phyloP scores from a whole-genome alignment of 2,329 filamentous ascomycete genomes.

The Aspergillus clavatus region DNA sequence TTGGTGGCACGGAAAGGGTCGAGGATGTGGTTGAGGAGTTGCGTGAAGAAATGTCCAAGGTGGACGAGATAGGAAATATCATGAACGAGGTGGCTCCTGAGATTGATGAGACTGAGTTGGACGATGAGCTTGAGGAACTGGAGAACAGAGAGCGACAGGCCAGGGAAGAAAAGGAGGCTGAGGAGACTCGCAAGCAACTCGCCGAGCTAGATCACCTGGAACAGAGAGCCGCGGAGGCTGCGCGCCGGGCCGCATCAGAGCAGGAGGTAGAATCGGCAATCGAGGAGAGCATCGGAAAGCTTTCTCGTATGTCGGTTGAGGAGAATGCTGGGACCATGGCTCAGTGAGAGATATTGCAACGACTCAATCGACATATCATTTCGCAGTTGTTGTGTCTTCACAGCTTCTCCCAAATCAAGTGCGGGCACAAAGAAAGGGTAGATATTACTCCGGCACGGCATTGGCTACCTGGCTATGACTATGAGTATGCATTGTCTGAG shows the following conservation, averaged over 20 bases:
- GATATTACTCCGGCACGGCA: conserved; percentile 2
- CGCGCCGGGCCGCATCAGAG: conserved; percentile 25
- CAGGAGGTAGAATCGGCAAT: conserved; percentile 29
- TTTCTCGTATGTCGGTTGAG: conserved; percentile 41
- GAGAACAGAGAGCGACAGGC: conserved; percentile 55
- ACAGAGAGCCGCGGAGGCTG: conserved; percentile 39
- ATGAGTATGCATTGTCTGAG: conserved; percentile 4
- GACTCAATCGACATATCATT: neutral
- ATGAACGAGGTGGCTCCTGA: conserved; percentile 59
- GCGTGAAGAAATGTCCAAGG: conserved; percentile 72
- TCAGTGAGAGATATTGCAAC: conserved; percentile 11
- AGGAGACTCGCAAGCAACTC: conserved; percentile 46
- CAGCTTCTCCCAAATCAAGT: neutral
- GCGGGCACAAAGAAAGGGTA: neutral
- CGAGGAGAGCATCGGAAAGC: conserved; percentile 35
- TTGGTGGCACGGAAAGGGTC: conserved; percentile 71
- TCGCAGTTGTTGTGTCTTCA: neutral
- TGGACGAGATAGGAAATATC: conserved; percentile 75
- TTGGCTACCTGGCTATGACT: conserved; percentile 7
- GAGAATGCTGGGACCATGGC: conserved; percentile 23
- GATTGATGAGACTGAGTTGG: conserved; percentile 77
- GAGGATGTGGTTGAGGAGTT: conserved; percentile 70
- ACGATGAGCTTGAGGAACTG: conserved; percentile 78
- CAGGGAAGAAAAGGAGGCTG: conserved; percentile 46
- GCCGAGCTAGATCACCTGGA: conserved; percentile 45